phyloP scores from a whole-genome alignment of 2,329 filamentous ascomycete genomes.

The Akanthomyces uredinophilus region DNA sequence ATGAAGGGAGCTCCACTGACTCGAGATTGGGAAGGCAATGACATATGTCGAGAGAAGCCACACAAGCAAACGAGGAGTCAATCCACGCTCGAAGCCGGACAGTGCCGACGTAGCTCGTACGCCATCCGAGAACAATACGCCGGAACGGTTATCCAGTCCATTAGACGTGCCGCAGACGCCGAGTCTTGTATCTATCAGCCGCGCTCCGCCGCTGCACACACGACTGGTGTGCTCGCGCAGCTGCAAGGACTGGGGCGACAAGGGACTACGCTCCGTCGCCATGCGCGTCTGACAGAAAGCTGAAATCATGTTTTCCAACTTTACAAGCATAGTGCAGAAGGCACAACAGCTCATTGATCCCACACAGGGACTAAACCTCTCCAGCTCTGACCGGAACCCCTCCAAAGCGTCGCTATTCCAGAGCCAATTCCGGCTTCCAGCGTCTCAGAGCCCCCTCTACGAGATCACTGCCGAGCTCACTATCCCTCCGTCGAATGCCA shows the following conservation, averaged over 20 bases:
- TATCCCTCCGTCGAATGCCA: conserved; percentile 67
- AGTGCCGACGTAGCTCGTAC: background rate
- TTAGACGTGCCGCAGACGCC: background rate
- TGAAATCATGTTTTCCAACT: conserved; percentile 52
- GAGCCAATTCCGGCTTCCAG: conserved; percentile 90
- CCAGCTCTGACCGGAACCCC: conserved; percentile 71
- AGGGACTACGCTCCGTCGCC: conserved; percentile 5
- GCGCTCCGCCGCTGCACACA: background rate
- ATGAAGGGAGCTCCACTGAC: conserved; percentile 10
- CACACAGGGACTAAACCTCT: conserved; percentile 67
- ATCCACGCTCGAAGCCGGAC: background rate
- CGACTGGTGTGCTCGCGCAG: background rate
- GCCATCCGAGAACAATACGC: background rate
- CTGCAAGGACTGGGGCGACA: conserved; percentile 2
- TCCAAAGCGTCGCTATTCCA: conserved; percentile 92
- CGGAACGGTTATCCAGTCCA: background rate
- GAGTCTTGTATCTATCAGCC: background rate
- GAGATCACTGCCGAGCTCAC: conserved; percentile 96
- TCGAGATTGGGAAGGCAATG: conserved; percentile 7
- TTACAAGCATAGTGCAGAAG: conserved; percentile 84
- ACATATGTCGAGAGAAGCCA: conserved; percentile 1
- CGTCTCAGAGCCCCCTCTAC: conserved; percentile 86
- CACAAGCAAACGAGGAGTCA: background rate
- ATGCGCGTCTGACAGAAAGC: conserved; percentile 14
- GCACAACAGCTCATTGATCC: conserved; percentile 93